phyloP scores from a whole-genome alignment of 352 stramenopile species.

The Globisporangium heterothallicum region DNA sequence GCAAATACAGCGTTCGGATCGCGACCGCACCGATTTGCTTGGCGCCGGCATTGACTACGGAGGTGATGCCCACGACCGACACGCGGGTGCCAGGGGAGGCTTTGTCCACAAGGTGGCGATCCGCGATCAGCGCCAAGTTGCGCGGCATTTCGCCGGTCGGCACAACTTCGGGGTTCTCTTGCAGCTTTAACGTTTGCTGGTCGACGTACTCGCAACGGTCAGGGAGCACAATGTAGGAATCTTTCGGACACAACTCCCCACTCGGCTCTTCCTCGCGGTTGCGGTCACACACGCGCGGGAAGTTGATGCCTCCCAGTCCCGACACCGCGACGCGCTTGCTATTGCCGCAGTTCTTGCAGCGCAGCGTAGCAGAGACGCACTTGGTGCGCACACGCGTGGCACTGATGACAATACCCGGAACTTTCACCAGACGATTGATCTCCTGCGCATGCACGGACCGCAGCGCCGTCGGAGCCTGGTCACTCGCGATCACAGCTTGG shows the following conservation, averaged over 20 bases:
- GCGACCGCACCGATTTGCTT: constrained; percentile 77
- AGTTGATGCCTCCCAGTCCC: constrained; percentile 63
- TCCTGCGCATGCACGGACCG: constrained; percentile 85
- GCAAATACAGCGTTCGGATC: constrained; percentile 94
- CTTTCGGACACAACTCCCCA: constrained; percentile 64
- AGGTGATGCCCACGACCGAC: constrained; percentile 94
- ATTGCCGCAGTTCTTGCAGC: constrained; percentile 87
- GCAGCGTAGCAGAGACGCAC: constrained; percentile 87
- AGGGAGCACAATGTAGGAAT: constrained; percentile 93
- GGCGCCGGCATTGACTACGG: constrained; percentile 83
- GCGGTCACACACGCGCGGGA: constrained; percentile 84
- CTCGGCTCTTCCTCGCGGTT: constrained; percentile 45
- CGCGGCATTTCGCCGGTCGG: constrained; percentile 98
- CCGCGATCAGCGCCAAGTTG: constrained; percentile 92
- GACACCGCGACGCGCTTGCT: constrained; percentile 58
- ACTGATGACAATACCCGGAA: constrained; percentile 97
- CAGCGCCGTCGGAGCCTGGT: constrained; percentile 62
- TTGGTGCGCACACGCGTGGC: constrained; percentile 92
- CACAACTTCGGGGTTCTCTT: constrained; percentile 94
- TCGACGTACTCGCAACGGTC: constrained; percentile 95
- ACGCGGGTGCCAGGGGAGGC: constrained; percentile 95
- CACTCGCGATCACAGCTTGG: constrained; percentile 78
- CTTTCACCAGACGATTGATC: constrained; percentile 88
- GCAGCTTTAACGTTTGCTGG: constrained; percentile 98
- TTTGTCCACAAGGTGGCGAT: constrained; percentile 94